Evolutionary conservation across 352 stramenopile genomes (phyloP), one percentile per base, ranked within the genome.

Genomic region (Pilasporangium apinafurcum): DNA sequence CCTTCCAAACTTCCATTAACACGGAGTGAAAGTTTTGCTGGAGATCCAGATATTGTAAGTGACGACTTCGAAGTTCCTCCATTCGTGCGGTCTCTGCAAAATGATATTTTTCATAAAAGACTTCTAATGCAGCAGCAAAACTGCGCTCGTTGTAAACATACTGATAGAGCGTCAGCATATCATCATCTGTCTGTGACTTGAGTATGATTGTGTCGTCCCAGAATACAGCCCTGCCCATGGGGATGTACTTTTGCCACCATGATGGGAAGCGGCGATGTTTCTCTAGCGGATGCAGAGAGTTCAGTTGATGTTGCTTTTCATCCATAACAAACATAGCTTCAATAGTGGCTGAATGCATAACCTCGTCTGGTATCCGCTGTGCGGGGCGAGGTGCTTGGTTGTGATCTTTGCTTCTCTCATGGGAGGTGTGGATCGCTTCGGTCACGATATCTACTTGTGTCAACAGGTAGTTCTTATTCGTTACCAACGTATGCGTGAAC

Each of bases 61-160:
- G 65, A 24, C 51, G 60, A 39, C 72, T 88, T 4, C 73, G 73
- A 8, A 91, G 51, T 32, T 88, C 74, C 21, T 73, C 74, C 62
- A 88, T 75, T 10, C 79, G 70, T n/a, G 68, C 70, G 0, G 73
- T 81, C 45, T 91, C 79, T 5, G 76, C 71, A 41, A 88, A 87
- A 33, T 83, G 62, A 45, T 88, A 75, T 43, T 87, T 83, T 20
- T 85, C 76, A 35, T 88, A 91, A 8, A 86, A 73, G 0, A 81
- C 61, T 33, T 86, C 78, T 13, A 86, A 46, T 35, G 68, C 65
- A 5, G 68, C 65, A 2, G 42, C 51, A 13, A 88, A 65, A 3
- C 62, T 49, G 1, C 62, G 59, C 17, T 83, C 69, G 22, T 59
- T 37, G 36, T 75, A 56, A 3, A 88, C 37, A 45, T 75, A 88